phyloP scores from a whole-genome alignment of 352 stramenopile genomes.

The Stephanocyclus meneghinianus region DNA sequence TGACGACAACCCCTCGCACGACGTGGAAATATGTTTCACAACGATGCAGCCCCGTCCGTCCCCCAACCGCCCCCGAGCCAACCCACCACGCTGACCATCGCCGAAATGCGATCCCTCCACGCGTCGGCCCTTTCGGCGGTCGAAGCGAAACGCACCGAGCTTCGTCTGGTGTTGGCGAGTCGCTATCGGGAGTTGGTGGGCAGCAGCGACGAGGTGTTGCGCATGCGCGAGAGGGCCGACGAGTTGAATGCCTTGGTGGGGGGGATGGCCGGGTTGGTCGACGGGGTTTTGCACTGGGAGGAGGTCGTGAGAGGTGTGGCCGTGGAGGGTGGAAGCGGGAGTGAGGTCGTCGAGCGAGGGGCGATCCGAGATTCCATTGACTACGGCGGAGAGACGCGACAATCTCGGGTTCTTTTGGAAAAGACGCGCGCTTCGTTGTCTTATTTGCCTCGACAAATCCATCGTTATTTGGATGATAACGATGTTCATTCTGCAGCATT shows the following conservation, averaged over 20 bases:
- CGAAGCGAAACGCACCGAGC: conserved; percentile 78
- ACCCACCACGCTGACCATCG: conserved; percentile 72
- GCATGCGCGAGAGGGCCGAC: conserved; percentile 71
- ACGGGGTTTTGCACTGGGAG: conserved; percentile 46
- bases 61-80: conserved; percentile 4
- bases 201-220: conserved; percentile 74
- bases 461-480: conserved; percentile 3
- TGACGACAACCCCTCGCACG: no score
- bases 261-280: conserved; percentile 59
- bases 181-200: conserved; percentile 80
- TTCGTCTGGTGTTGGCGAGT: conserved; percentile 74
- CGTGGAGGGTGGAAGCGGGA: conserved; percentile 1
- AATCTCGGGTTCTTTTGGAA: neutral
- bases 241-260: conserved; percentile 72
- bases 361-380: no score
- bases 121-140: conserved; percentile 62
- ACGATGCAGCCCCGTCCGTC: neutral
- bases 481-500: conserved; percentile 11
- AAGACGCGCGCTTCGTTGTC: neutral
- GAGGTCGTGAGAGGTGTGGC: neutral
- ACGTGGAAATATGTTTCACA: neutral
- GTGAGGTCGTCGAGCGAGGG: neutral
- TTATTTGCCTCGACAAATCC: neutral
- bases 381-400: neutral
- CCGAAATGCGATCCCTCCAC: conserved; percentile 79